These are phyloP conservation scores for Helotiales sp. DNA, from an alignment of 2,329 filamentous ascomycete genomes.

Conservation along the genomic window DNA sequence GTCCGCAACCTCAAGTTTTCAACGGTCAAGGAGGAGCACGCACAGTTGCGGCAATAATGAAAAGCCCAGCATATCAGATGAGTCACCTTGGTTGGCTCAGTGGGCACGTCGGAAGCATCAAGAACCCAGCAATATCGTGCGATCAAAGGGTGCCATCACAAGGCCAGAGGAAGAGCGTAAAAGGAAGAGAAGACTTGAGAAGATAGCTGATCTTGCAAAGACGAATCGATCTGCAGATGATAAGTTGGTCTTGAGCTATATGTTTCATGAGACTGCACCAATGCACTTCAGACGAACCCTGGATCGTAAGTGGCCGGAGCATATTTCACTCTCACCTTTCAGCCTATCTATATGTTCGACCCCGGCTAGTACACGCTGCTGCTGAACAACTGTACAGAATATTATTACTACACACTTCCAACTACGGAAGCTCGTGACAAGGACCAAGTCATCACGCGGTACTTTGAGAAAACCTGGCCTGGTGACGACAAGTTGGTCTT, in stretches of 20 bases:
- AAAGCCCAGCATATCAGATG: background rate
- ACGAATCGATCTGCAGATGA: background rate
- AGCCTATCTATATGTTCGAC: too few species aligned
- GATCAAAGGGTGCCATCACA: background rate
- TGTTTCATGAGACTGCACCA: slow-evolving; percentile 7
- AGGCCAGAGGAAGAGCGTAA: background rate
- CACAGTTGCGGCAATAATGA: background rate
- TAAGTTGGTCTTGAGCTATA: slow-evolving; percentile 4
- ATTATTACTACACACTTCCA: slow-evolving; percentile 8
- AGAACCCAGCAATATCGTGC: background rate
- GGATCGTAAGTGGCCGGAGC: background rate
- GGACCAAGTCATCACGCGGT: background rate
- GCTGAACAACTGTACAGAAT: background rate
- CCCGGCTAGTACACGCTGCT: too few species aligned
- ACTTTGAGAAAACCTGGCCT: slow-evolving; percentile 2
- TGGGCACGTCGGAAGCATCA: background rate
- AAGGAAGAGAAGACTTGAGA: background rate
- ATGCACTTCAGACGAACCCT: slow-evolving; percentile 4
- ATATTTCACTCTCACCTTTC: too few species aligned
- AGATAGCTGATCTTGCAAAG: background rate
- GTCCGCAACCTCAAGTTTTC: background rate
- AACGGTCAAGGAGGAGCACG: background rate
- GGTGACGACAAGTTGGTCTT: background rate
- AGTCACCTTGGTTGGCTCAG: background rate
- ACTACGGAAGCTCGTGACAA: slow-evolving; percentile 5